Evolutionary conservation across 1,139 yeast genomes (phyloP), one percentile per base, ranked within the genome.

Genomic region (Hyphopichia wangnamkhiaoensis): DNA sequence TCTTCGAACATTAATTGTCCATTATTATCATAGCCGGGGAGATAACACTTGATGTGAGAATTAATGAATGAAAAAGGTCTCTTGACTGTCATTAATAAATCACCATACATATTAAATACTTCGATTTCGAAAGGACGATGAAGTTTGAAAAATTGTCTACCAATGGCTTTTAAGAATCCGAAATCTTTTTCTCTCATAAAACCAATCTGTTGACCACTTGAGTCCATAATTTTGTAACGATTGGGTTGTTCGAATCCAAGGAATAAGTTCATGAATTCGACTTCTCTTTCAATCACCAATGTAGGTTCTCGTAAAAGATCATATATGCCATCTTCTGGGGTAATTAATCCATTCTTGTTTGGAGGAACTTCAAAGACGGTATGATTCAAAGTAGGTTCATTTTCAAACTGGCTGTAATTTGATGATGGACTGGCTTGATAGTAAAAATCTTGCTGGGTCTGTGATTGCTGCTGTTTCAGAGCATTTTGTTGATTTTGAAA

Each of bases 181-280:
- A 80, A 64, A 53, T 87, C 95, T 51, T 87, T 79, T 54, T 90
- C 97, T 46, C 78, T 72, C 82, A 91, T 81, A 58, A 75, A 84
- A 0, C 97, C 98, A 12, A 93, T 58, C 41, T 79, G 83, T 41
- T 79, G 72, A 2, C 98, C 98, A 45, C 67, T 50, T 0, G 84
- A 74, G 58, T 89, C 86, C 80, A 84, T 73, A 33, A 93, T 76
- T 12, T 76, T 74, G 59, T 91, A 93, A 48, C 74, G 67, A 58
- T 91, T 91, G 1, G 95, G 90, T 63, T 91, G 98, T 59, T 93
- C 98, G 53, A 87, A 87, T 1, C 97, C 97, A 27, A 91, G 58
- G 39, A 90, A 76, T 13, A 93, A 71, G 55, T 89, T 91, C 89
- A 89, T 83, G 65, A 84, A 75, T 61, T 93, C 98, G 28, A 93